These are phyloP conservation scores for Boletus barrowsii DNA, from an alignment of 768 basidiomycete species.

Conservation along the genomic window DNA sequence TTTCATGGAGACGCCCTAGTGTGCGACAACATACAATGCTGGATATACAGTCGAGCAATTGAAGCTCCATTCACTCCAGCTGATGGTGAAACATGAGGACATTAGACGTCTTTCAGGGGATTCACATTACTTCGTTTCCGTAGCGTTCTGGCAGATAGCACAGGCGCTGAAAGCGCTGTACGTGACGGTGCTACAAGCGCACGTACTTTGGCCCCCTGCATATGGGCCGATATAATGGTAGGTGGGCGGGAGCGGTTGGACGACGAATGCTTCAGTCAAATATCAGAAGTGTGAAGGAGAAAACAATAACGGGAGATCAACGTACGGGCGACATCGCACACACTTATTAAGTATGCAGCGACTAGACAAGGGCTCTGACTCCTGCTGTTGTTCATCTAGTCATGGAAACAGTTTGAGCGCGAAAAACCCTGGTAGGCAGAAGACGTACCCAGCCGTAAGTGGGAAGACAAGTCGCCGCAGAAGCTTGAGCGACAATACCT, in stretches of 20 bases:
- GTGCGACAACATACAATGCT: constrained; percentile 16
- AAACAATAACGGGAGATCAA: constrained; percentile 1
- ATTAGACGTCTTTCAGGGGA: neutral
- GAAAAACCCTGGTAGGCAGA: neutral
- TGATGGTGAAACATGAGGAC: constrained; percentile 17
- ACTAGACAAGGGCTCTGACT: constrained; percentile 47
- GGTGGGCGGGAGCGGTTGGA: too few species aligned
- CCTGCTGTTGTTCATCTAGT: constrained; percentile 40
- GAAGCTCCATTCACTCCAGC: constrained; percentile 49
- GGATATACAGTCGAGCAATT: constrained; percentile 43
- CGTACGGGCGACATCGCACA: constrained; percentile 43
- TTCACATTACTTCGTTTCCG: constrained; percentile 32
- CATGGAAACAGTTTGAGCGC: neutral
- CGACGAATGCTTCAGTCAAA: too few species aligned
- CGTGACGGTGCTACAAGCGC: constrained; percentile 54
- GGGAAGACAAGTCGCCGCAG: neutral
- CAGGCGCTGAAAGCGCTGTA: constrained; percentile 59
- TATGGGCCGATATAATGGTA: neutral
- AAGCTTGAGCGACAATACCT: neutral
- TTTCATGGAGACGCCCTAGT: neutral
- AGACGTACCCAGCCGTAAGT: neutral
- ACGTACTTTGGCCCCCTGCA: constrained; percentile 26
- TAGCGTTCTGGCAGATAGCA: constrained; percentile 50
- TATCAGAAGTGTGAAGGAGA: neutral
- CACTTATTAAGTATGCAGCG: constrained; percentile 40